Percentiles rank a stretch among this genome's conserved stretches.
Conservation (phyloP, 2,329 filamentous ascomycete species). For the Fusarium protoensiforme region DNA sequence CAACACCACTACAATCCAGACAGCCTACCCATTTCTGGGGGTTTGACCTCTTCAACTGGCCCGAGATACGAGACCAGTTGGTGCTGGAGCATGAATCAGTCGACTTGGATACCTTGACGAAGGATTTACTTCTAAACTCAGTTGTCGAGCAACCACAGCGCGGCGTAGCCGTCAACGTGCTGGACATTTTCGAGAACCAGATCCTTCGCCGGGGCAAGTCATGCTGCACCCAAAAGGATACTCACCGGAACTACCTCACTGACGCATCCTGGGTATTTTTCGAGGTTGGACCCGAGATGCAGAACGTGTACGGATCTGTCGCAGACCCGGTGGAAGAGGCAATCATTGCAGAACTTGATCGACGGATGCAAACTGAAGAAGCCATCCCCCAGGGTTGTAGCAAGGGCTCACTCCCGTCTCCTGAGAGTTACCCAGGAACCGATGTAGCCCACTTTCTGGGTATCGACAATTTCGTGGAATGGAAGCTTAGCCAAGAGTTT, state of each 20-base stretch:
- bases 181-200: neutral
- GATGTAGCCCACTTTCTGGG: neutral
- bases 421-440: neutral
- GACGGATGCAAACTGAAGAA: neutral
- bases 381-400: neutral
- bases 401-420: neutral
- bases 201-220: neutral
- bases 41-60: neutral
- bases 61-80: neutral
- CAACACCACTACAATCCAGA: neutral
- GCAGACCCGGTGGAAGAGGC: neutral
- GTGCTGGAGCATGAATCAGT: neutral
- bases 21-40: neutral
- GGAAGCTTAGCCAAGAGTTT: neutral
- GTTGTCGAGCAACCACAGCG: neutral
- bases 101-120: neutral
- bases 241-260: neutral
- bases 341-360: neutral
- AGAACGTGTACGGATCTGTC: neutral
- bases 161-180: neutral
- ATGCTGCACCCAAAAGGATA: neutral
- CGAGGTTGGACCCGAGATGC: neutral
- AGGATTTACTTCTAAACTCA: neutral
- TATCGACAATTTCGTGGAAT: neutral
- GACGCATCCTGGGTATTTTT: neutral